phyloP scores from a whole-genome alignment of 1,284 basidiomycete genomes.

The Psilocybe mexicana region DNA sequence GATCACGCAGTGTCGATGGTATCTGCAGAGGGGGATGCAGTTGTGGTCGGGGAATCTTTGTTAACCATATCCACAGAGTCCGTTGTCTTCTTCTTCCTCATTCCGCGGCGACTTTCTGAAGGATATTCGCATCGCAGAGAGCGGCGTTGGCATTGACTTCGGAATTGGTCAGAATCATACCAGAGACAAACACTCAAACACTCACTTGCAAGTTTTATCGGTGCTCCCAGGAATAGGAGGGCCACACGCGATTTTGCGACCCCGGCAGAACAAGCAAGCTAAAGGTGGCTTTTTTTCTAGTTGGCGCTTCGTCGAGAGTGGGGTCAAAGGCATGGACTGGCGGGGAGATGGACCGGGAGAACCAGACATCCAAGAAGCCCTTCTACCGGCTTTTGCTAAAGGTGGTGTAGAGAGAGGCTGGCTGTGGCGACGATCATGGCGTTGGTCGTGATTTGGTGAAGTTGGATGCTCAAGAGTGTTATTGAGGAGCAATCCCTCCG shows the following conservation, averaged over 20 bases:
- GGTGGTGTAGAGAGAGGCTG: not conserved
- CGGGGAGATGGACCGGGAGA: conserved; percentile 2
- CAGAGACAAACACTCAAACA: conserved; percentile 23
- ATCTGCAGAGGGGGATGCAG: not conserved
- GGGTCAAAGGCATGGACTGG: conserved; percentile 31
- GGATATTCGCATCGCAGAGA: conserved; percentile 62
- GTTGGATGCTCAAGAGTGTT: not conserved
- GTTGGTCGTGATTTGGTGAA: no score
- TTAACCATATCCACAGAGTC: conserved; percentile 9
- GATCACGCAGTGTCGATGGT: not conserved
- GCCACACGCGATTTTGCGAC: conserved; percentile 65
- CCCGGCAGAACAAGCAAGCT: conserved; percentile 63
- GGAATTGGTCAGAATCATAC: conserved; percentile 17
- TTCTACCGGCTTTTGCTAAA: not conserved
- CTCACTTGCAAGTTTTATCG: conserved; percentile 65
- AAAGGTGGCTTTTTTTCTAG: conserved; percentile 53
- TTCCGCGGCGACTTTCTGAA: conserved; percentile 56
- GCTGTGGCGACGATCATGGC: not conserved
- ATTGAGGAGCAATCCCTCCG: not conserved
- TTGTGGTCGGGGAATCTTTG: not conserved
- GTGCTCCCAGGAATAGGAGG: conserved; percentile 48
- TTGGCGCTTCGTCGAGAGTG: conserved; percentile 33
- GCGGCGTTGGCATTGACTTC: conserved; percentile 62
- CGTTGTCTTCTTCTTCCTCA: conserved; percentile 49
- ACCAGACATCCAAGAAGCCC: not conserved